Percentiles rank a stretch among this genome's conserved stretches.
Conservation (phyloP, 305 asterid genomes). For the Fraxinus paxiana region DNA sequence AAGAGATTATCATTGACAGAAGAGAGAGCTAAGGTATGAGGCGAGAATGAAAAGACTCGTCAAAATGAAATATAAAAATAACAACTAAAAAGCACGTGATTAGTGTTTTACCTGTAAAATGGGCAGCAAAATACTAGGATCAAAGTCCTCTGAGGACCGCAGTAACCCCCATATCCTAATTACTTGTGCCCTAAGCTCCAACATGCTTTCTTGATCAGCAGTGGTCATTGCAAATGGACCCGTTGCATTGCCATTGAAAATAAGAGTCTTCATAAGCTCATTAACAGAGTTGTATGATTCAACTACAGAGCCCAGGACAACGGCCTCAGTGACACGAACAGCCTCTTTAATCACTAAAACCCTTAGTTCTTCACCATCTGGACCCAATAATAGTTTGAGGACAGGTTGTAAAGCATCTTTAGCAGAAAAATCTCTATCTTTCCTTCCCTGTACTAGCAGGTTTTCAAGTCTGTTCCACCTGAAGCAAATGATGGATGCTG, state of each 20-base stretch:
- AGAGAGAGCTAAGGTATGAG: not conserved
- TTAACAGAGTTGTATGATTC: constrained; percentile 71
- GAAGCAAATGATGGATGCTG: constrained; percentile 29
- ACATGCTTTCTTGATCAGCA: constrained; percentile 72
- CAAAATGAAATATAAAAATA: constrained; percentile 11
- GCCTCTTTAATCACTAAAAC: constrained; percentile 86
- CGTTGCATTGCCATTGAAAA: constrained; percentile 46
- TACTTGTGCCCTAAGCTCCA: constrained; percentile 90
- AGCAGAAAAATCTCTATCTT: constrained; percentile 88
- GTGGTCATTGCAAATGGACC: constrained; percentile 49
- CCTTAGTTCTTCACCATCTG: constrained; percentile 82
- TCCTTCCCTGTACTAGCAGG: constrained; percentile 80
- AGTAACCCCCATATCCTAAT: constrained; percentile 82
- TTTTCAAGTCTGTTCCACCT: constrained; percentile 99
- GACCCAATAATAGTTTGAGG: constrained; percentile 75
- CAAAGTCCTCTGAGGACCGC: constrained; percentile 70
- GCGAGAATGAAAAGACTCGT: constrained; percentile 18
- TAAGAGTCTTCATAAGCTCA: constrained; percentile 44
- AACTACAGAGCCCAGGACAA: constrained; percentile 63
- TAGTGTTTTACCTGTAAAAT: constrained; percentile 66
- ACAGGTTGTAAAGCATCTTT: constrained; percentile 96
- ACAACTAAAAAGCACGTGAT: not conserved
- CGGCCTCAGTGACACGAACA: constrained; percentile 76
- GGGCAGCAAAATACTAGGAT: constrained; percentile 81
- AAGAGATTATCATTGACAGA: not conserved